These are phyloP conservation scores for Luffa acutangula DNA, from an alignment of 306 rosid genomes.

Conservation along the genomic window DNA sequence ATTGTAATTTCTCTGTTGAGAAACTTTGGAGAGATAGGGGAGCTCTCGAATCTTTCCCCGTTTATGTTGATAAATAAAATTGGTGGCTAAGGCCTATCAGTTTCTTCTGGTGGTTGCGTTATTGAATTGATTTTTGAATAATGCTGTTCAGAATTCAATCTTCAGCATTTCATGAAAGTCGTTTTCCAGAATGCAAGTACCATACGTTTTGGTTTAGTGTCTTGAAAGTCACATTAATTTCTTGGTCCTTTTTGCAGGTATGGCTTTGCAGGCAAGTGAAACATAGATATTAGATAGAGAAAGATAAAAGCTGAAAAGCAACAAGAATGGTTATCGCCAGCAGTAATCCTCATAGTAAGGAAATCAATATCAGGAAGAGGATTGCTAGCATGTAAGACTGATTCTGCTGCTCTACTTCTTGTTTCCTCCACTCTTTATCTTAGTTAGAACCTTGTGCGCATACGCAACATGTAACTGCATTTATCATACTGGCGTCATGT, in stretches of 20 bases:
- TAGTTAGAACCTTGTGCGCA: neutral
- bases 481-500: neutral
- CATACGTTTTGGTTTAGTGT: neutral
- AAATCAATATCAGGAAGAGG: slow-evolving; percentile 63
- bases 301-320: neutral
- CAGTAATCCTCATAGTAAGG: slow-evolving; percentile 52
- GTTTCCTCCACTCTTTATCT: neutral
- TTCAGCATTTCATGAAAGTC: neutral
- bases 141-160: neutral
- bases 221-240: neutral
- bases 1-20: no score
- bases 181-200: neutral
- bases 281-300: neutral
- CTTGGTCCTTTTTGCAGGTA: neutral
- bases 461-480: neutral
- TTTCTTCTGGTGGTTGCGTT: neutral
- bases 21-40: no score
- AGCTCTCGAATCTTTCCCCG: no score
- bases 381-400: slow-evolving; percentile 63
- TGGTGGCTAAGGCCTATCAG: no score
- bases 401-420: slow-evolving; percentile 8
- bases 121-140: neutral
- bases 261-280: neutral
- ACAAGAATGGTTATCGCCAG: slow-evolving; percentile 48
- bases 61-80: no score